Evolutionary conservation across 139 green algal species (phyloP).

Genomic region (Chlamydomonas urium): DNA sequence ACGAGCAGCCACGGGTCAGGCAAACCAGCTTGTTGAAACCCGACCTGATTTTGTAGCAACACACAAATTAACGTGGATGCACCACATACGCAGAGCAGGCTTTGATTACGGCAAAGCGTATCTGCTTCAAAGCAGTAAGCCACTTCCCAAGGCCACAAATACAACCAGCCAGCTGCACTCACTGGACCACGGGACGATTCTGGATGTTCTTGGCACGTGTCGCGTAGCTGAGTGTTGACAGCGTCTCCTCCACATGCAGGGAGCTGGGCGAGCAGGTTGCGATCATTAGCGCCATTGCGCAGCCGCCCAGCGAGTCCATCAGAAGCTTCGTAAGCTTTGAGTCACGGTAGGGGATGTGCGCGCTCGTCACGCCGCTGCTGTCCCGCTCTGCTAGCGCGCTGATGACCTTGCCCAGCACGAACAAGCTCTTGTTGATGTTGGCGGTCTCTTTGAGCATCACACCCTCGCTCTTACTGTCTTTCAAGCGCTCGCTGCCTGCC

Average conservation of each 20-base stretch:
- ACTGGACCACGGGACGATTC: conserved; percentile 61
- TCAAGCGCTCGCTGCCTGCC: conserved; percentile 85
- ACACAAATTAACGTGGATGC: too few relatives aligned
- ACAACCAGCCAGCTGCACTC: too few relatives aligned
- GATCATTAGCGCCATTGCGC: conserved; percentile 80
- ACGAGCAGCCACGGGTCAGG: too few relatives aligned
- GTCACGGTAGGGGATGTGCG: conserved; percentile 62
- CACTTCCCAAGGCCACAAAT: too few relatives aligned
- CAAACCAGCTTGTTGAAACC: too few relatives aligned
- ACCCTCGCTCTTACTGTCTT: conserved; percentile 66
- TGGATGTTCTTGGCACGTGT: conserved; percentile 85
- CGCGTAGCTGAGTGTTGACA: conserved; percentile 67
- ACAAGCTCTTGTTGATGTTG: conserved; percentile 92
- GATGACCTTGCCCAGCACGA: conserved; percentile 88
- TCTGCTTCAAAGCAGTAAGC: too few relatives aligned
- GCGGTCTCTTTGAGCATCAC: conserved; percentile 80
- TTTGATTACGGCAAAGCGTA: too few relatives aligned
- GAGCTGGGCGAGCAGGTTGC: conserved; percentile 85
- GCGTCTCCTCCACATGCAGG: conserved; percentile 18
- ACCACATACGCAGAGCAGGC: too few relatives aligned
- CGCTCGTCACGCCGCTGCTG: conserved; percentile 16
- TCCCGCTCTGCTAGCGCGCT: conserved; percentile 57
- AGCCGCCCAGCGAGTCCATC: conserved; percentile 73
- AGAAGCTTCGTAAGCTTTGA: conserved; percentile 88
- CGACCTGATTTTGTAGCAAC: too few relatives aligned